Evolutionary conservation across 306 rosid species (phyloP), one percentile per base, ranked within the genome.

Genomic region (Gleditsia sinensis): DNA sequence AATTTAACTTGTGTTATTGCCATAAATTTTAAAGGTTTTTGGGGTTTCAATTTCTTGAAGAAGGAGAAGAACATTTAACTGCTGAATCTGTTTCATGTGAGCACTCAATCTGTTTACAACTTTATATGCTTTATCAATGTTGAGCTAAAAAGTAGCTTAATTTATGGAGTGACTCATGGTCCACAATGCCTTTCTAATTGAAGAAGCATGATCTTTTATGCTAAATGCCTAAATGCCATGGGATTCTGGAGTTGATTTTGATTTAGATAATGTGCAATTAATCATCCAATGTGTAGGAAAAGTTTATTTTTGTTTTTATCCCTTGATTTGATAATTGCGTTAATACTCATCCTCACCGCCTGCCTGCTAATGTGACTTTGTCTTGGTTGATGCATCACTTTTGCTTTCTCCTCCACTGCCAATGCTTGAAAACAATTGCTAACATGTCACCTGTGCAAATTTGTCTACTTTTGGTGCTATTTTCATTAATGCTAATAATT

Each of bases 11-110:
- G 50, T 62, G 36, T 34, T 75, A 21, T 71, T 77, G 71, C 60
- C 69, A 43, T 50, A 30, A 61, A 23, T 67, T 78, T 72, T 79
- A 77, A 87, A 94, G 99, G 99, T 90, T 90, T 76, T 58, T 75
- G 58, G 98, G 93, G 53, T 94, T 90, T 85, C 97, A 92, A 86
- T 32, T 80, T 78, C 83, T 92, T 34, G 86, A 88, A 67, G 84
- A 13, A 75, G 89, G 81, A 66, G 83, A 81, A 69, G 63, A 79
- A 65, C 74, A 85, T 65, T 68, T 66, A 66, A 46, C 82, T 43
- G 76, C 83, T 60, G 89, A 83, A 79, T 78, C 92, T 64, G 60
- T 55, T 79, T 66, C 87, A 71, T n/a, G 96, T 88, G 83, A 83
- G 91, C 67, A 60, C 53, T 76, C 57, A 13, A 81, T 72, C 78